Conservation (phyloP, 139 green algal species). For the Volvox africanus region DNA sequence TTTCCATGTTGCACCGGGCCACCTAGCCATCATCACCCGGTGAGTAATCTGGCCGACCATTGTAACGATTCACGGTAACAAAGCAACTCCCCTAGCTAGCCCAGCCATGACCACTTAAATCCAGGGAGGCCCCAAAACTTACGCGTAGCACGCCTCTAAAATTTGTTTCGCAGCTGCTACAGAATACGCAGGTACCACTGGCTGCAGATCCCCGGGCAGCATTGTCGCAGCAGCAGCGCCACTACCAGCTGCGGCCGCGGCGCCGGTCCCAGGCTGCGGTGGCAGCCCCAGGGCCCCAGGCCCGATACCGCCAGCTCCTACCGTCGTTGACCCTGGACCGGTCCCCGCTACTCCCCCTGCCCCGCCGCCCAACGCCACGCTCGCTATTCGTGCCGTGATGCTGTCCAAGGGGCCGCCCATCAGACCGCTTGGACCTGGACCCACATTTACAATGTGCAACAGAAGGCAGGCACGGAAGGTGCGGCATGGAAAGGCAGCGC, state of each 20-base stretch:
- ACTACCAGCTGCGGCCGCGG: neutral
- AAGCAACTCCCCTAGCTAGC: no score
- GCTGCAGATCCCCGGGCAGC: constrained; percentile 18
- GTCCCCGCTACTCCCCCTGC: neutral
- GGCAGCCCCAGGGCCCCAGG: neutral
- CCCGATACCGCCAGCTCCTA: neutral
- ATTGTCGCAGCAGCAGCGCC: neutral
- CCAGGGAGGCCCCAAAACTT: neutral
- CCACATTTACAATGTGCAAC: neutral
- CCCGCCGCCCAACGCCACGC: neutral
- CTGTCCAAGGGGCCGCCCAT: neutral
- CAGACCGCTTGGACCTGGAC: neutral
- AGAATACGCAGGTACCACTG: constrained; percentile 30
- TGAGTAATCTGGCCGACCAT: no score
- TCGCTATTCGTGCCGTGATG: neutral
- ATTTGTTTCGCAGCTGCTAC: constrained; percentile 55
- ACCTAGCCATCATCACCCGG: no score
- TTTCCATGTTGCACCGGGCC: no score
- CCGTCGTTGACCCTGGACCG: neutral
- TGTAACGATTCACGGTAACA: no score
- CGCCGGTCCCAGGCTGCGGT: neutral
- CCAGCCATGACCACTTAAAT: no score
- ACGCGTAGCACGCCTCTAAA: constrained; percentile 53
- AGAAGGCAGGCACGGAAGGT: no score
- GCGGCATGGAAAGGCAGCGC: no score